phyloP scores from a whole-genome alignment of 2,329 filamentous ascomycete genomes.

The Cercospora janseana region DNA sequence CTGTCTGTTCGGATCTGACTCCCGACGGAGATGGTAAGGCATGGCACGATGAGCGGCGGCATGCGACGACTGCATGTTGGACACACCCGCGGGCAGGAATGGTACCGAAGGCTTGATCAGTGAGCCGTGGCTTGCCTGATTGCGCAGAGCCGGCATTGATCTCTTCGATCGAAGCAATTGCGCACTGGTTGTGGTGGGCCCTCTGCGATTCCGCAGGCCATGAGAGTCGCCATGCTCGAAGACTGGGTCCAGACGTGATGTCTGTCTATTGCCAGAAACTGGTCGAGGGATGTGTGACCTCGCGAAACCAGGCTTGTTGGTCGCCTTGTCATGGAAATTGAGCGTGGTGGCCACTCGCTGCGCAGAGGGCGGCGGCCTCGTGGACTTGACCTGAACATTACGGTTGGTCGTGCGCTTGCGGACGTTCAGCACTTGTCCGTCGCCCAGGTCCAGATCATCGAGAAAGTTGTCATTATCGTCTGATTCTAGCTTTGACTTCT shows the following conservation, averaged over 20 bases:
- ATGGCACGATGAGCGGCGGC: conserved; percentile 61
- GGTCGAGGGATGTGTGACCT: conserved; percentile 77
- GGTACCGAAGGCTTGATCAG: conserved; percentile 68
- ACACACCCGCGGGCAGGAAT: conserved; percentile 75
- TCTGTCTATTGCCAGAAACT: conserved; percentile 51
- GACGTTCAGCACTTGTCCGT: conserved; percentile 72
- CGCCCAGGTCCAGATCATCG: conserved; percentile 80
- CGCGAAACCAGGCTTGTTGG: conserved; percentile 38
- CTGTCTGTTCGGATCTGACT: conserved; percentile 63
- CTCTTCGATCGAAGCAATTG: conserved; percentile 60
- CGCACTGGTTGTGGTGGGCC: conserved; percentile 53
- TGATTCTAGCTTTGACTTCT: conserved; percentile 36
- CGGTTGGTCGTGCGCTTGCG: conserved; percentile 82
- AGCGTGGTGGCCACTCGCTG: conserved; percentile 73
- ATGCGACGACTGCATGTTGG: conserved; percentile 74
- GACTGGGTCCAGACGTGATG: conserved; percentile 80
- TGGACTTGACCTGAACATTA: conserved; percentile 83
- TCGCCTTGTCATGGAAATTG: conserved; percentile 79
- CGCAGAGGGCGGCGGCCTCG: conserved; percentile 64
- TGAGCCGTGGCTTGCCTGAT: conserved; percentile 37
- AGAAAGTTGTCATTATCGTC: conserved; percentile 70
- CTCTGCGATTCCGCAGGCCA: conserved; percentile 58
- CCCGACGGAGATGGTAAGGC: conserved; percentile 73
- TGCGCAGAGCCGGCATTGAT: conserved; percentile 59
- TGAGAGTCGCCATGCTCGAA: conserved; percentile 80